Evolutionary conservation across 176 grass and related monocot genomes (phyloP).

Genomic region (Bonia amplexicaulis): DNA sequence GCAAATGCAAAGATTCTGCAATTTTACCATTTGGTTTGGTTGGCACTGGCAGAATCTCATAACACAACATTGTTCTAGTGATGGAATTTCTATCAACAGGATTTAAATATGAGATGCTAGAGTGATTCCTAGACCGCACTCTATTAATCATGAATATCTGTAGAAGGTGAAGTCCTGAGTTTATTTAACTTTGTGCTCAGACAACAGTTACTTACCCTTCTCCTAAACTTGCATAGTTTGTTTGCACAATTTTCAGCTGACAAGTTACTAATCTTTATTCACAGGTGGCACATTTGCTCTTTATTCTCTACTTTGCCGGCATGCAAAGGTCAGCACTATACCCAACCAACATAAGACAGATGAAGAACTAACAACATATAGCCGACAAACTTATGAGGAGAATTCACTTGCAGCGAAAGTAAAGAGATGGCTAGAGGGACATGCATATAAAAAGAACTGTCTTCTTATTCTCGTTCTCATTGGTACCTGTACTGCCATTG

Average conservation of each 20-base stretch:
- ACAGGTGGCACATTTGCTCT: slow-evolving; percentile 63
- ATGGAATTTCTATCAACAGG: slow-evolving; percentile 17
- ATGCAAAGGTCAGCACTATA: slow-evolving; percentile 82
- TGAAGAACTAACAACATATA: slow-evolving; percentile 72
- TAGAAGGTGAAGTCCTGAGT: slow-evolving; percentile 22
- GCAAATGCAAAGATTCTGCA: neutral
- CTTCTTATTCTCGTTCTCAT: too few species aligned
- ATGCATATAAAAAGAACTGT: too few species aligned
- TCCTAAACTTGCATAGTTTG: slow-evolving; percentile 4
- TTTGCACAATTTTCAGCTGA: neutral
- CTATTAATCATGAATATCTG: slow-evolving; percentile 24
- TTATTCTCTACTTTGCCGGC: slow-evolving; percentile 7
- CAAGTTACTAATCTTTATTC: neutral
- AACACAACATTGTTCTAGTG: neutral
- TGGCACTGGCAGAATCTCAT: slow-evolving; percentile 12
- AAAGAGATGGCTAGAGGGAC: slow-evolving; percentile 41
- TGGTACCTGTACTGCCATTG: too few species aligned
- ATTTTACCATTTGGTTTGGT: slow-evolving; percentile 23
- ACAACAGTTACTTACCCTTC: neutral
- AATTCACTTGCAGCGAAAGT: slow-evolving; percentile 67
- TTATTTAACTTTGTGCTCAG: slow-evolving; percentile 4
- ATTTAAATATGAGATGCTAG: slow-evolving; percentile 23
- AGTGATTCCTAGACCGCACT: slow-evolving; percentile 18
- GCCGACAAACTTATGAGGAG: neutral
- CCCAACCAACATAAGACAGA: slow-evolving; percentile 84